Evolutionary conservation across 768 basidiomycete species (phyloP).

Genomic region (Naematelia aurantialba): DNA sequence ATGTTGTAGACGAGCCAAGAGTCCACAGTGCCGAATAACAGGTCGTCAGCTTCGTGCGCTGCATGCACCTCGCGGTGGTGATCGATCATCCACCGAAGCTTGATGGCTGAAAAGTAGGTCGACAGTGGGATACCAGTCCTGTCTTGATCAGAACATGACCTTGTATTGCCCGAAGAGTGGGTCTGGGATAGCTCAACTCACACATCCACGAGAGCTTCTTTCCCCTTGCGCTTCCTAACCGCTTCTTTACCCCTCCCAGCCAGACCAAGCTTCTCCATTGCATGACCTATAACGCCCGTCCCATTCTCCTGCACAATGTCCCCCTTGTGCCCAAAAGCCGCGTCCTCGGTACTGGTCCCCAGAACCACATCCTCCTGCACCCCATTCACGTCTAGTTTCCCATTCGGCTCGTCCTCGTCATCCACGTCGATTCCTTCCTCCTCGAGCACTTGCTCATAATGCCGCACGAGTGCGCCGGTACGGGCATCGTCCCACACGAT

Average conservation of each 20-base stretch:
- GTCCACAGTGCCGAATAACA: slow-evolving; percentile 92
- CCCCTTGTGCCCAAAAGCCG: slow-evolving; percentile 39
- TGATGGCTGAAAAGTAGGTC: slow-evolving; percentile 96
- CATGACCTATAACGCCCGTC: slow-evolving; percentile 22
- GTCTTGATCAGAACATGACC: not conserved
- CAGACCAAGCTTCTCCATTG: slow-evolving; percentile 32
- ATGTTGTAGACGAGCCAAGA: slow-evolving; percentile 93
- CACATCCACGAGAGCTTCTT: slow-evolving; percentile 45
- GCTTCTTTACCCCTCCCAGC: slow-evolving; percentile 30
- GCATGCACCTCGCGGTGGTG: slow-evolving; percentile 68
- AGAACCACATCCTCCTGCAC: slow-evolving; percentile 27
- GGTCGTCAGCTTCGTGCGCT: slow-evolving; percentile 74
- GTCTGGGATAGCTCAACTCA: slow-evolving; percentile 16
- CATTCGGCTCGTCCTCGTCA: slow-evolving; percentile 61
- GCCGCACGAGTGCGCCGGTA: slow-evolving; percentile 77
- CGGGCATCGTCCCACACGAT: slow-evolving; percentile 96
- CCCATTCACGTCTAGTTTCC: slow-evolving; percentile 54
- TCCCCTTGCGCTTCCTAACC: slow-evolving; percentile 36
- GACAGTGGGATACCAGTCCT: slow-evolving; percentile 92
- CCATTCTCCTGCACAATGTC: slow-evolving; percentile 16
- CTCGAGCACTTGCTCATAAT: slow-evolving; percentile 68
- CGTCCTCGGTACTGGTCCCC: slow-evolving; percentile 47
- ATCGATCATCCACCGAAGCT: slow-evolving; percentile 95
- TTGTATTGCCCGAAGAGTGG: slow-evolving; percentile 1
- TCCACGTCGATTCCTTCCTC: slow-evolving; percentile 70